A percentile compares a stretch with the other conserved stretches of the same genome.
Evolutionary conservation across 805 yeast species (phyloP).

Genomic region (Yamadazyma insecticola): DNA sequence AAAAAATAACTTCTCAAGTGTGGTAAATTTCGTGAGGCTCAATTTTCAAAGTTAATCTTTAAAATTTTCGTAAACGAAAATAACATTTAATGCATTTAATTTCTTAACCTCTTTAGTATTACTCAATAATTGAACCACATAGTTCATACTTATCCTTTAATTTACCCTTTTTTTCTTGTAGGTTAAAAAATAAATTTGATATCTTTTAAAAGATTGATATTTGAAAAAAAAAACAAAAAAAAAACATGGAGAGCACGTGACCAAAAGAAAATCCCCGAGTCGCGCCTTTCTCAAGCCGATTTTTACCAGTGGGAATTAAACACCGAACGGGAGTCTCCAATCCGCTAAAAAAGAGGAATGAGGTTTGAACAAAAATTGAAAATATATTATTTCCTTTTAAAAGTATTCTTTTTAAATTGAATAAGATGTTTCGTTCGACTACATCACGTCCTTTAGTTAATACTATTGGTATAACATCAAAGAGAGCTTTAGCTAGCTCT

Average conservation of each 20-base stretch:
- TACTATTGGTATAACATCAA: constrained; percentile 12
- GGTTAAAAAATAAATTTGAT: no score
- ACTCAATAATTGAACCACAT: no score
- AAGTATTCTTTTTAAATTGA: background rate
- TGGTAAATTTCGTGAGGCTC: constrained; percentile 4
- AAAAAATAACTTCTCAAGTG: no score
- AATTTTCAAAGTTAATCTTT: no score
- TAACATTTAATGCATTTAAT: no score
- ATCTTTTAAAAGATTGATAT: no score
- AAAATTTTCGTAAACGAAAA: no score
- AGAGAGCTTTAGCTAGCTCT: constrained; percentile 33
- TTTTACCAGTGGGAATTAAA: background rate
- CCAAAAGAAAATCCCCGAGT: background rate
- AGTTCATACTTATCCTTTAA: no score
- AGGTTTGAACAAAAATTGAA: background rate
- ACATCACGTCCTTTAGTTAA: constrained; percentile 1
- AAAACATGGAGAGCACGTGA: background rate
- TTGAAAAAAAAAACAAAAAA: no score
- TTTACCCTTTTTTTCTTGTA: no score
- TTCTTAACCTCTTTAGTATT: no score
- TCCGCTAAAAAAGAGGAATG: background rate
- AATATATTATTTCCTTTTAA: background rate
- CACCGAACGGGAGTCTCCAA: background rate
- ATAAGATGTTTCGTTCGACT: constrained; percentile 2
- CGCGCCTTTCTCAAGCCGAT: background rate